Base-by-base conservation (phyloP, 768 basidiomycete genomes). In the Dacryopinax primogenitus region DNA sequence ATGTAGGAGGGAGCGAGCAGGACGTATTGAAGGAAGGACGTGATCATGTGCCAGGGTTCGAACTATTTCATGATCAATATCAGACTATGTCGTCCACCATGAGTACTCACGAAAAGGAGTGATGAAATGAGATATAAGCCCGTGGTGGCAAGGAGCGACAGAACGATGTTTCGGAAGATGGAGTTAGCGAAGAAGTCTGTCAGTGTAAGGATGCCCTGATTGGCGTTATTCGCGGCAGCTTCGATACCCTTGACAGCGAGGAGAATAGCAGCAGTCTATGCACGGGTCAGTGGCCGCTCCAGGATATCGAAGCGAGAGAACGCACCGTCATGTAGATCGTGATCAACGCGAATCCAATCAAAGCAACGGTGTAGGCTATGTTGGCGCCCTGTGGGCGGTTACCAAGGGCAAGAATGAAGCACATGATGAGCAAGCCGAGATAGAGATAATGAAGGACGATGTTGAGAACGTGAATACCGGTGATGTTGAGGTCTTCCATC, bases 41-140 rank as follows among this genome's bases (percentile, higher is more conserved):
- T 97, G 71, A 99, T 80, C 92, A 99, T 90, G 74, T 99, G 96
- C 92, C 93, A 96, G 1, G 95, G 95, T 69, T 98, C 93, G 70
- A 96, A 86, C 86, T 95, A 72, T 58, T 71, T 6, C 63, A 64
- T n/a, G 28, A 33, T n/a, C 23, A 21, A 9, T 7, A 13, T 39
- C 28, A 11, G 51, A 23, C 35, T 61, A 33, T 35, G 4, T 15
- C 28, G 18, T 15, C 3, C 26, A 45, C n/a, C 37, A 64, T 64
- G n/a, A 67, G 33, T 9, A 83, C 92, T 71, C 72, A 93, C 90
- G 76, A 92, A 92, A 61, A 94, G 81, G 11, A 98, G 69, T 2
- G 87, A 90, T 0, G 94, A 81, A 47, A 90, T 33, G 62, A 96
- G 71, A 75, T 98, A 99, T 71, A 98, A 75, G 34, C 95, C 95